phyloP scores from a whole-genome alignment of 2,329 filamentous ascomycete species.

The Claviceps maximensis region DNA sequence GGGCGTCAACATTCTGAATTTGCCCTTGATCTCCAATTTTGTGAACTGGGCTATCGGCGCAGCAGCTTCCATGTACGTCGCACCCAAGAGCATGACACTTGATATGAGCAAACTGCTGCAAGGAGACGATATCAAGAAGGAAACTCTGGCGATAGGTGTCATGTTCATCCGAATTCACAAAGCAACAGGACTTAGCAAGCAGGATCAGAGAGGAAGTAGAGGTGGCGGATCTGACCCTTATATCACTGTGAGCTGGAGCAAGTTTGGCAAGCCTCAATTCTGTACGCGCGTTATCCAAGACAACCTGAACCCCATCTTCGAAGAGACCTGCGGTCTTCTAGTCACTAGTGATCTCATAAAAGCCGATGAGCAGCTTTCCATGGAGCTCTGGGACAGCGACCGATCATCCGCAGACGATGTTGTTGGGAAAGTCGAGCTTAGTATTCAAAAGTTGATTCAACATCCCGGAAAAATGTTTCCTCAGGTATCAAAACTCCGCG shows the following conservation, averaged over 20 bases:
- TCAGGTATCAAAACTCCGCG: conserved; percentile 69
- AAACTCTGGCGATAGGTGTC: conserved; percentile 73
- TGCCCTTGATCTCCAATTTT: conserved; percentile 89
- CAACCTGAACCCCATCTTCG: conserved; percentile 84
- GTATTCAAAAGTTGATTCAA: conserved; percentile 89
- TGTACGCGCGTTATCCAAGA: conserved; percentile 94
- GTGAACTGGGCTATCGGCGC: conserved; percentile 90
- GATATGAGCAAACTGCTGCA: conserved; percentile 84
- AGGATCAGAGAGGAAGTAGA: conserved; percentile 68
- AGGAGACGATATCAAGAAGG: conserved; percentile 86
- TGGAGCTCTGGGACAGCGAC: conserved; percentile 95
- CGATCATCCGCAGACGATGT: conserved; percentile 86
- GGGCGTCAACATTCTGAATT: conserved; percentile 80
- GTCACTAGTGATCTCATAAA: conserved; percentile 86
- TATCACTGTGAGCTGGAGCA: conserved; percentile 87
- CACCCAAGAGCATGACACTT: conserved; percentile 85
- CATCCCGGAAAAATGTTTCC: conserved; percentile 85
- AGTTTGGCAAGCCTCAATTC: conserved; percentile 96
- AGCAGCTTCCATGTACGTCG: conserved; percentile 81
- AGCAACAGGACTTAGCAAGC: conserved; percentile 78
- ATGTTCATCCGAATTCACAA: conserved; percentile 87
- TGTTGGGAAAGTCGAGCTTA: conserved; percentile 86
- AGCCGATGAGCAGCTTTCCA: conserved; percentile 80
- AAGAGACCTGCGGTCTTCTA: conserved; percentile 72
- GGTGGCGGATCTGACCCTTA: conserved; percentile 90